phyloP scores from a whole-genome alignment of 768 basidiomycete genomes.

The Gymnopilus junonius region DNA sequence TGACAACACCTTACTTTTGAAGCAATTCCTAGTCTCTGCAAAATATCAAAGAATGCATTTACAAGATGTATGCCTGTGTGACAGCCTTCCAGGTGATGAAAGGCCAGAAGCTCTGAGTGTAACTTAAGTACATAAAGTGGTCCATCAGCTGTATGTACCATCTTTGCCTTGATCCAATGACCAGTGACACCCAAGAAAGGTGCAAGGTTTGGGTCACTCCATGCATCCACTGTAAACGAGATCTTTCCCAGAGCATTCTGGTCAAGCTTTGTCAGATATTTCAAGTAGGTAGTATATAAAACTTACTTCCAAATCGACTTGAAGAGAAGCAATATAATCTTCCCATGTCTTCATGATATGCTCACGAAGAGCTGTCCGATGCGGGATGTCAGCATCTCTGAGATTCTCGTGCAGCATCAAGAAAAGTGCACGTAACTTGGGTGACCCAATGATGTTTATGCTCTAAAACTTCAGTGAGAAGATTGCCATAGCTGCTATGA shows the following conservation, averaged over 20 bases:
- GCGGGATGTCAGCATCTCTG: neutral
- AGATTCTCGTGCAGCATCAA: neutral
- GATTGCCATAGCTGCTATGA: neutral
- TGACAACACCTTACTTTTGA: no score
- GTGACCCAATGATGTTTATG: conserved; percentile 1
- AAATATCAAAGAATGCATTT: conserved; percentile 27
- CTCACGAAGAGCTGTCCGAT: neutral
- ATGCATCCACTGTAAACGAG: conserved; percentile 39
- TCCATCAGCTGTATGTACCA: conserved; percentile 7
- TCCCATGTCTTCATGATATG: neutral
- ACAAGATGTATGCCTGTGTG: conserved; percentile 45
- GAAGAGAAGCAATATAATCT: neutral
- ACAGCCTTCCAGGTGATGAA: conserved; percentile 36
- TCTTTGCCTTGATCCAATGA: conserved; percentile 39
- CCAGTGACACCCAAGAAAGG: conserved; percentile 49
- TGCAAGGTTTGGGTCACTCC: conserved; percentile 37
- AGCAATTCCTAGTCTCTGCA: neutral
- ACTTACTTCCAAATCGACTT: neutral
- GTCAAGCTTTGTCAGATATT: neutral
- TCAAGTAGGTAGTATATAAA: no score
- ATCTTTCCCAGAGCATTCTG: conserved; percentile 29
- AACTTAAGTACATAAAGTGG: conserved; percentile 29
- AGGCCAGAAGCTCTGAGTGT: conserved; percentile 38
- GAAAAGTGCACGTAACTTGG: neutral
- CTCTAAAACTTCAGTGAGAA: neutral